Percentiles rank a stretch among this genome's conserved stretches.
These are phyloP conservation scores for Lablab purpureus DNA, from an alignment of 306 rosid genomes.

Conservation along the genomic window DNA sequence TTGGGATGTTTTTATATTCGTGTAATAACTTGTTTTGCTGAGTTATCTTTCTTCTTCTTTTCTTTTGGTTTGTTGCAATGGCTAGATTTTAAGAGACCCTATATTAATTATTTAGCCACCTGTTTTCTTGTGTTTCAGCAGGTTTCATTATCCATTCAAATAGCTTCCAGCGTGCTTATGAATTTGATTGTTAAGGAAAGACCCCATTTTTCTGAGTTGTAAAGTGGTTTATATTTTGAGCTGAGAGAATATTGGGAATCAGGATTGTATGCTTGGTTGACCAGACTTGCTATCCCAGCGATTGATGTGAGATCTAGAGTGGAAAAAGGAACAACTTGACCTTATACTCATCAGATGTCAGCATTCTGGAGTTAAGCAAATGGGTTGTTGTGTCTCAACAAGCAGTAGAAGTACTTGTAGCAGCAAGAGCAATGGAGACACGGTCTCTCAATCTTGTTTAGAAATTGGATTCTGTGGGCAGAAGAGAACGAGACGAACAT, in stretches of 20 bases:
- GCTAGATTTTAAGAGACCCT: slow-evolving; percentile 51
- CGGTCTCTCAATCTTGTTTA: slow-evolving; percentile 64
- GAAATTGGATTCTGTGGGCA: slow-evolving; percentile 56
- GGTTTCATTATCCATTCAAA: slow-evolving; percentile 50
- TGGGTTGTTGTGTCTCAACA: slow-evolving; percentile 95
- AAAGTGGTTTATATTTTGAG: slow-evolving; percentile 51
- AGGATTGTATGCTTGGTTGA: slow-evolving; percentile 55
- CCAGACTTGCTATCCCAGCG: slow-evolving; percentile 51
- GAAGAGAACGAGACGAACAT: slow-evolving; percentile 76
- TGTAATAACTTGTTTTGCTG: slow-evolving; percentile 22
- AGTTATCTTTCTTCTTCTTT: not conserved
- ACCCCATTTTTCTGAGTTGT: slow-evolving; percentile 55
- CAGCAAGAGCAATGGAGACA: slow-evolving; percentile 82
- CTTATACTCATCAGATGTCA: slow-evolving; percentile 53
- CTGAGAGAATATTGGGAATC: slow-evolving; percentile 54
- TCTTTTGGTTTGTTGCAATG: slow-evolving; percentile 27
- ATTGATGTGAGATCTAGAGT: slow-evolving; percentile 63
- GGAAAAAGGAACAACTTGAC: slow-evolving; percentile 47
- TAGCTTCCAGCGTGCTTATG: slow-evolving; percentile 41
- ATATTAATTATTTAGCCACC: slow-evolving; percentile 52
- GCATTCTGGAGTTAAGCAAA: slow-evolving; percentile 65
- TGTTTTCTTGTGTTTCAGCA: slow-evolving; percentile 65
- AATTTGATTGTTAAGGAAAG: slow-evolving; percentile 55
- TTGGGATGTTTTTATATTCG: slow-evolving; percentile 34
- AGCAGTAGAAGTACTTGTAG: slow-evolving; percentile 80